These are phyloP conservation scores for Hura crepitans DNA, from an alignment of 441 rosid genomes.

Conservation along the genomic window DNA sequence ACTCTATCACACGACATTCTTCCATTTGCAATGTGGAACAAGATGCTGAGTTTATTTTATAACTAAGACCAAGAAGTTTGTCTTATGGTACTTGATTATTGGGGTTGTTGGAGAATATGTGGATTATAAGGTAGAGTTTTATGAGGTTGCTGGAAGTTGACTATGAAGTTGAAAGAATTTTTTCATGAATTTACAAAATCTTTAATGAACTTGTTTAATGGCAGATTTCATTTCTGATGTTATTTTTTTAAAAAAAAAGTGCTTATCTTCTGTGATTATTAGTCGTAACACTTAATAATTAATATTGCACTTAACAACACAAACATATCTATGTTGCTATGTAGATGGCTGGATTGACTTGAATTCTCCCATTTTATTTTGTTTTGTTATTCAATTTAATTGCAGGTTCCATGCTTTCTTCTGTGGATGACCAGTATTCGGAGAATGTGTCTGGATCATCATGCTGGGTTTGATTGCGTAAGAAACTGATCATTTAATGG, in stretches of 20 bases:
- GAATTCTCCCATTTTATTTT: conserved; percentile 8
- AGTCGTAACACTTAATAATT: background rate
- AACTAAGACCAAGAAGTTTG: too few species aligned
- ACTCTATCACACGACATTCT: too few species aligned
- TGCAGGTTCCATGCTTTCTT: conserved; percentile 83
- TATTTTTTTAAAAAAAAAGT: background rate
- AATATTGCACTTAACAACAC: background rate
- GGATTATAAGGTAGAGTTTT: background rate
- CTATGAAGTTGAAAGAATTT: background rate
- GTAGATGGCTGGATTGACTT: background rate
- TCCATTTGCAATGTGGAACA: too few species aligned
- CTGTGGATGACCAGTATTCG: conserved; percentile 77
- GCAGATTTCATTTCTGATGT: background rate
- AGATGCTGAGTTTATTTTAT: too few species aligned
- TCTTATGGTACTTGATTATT: background rate
- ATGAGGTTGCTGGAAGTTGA: background rate
- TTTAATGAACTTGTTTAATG: background rate
- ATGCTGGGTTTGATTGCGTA: conserved; percentile 92
- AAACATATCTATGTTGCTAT: background rate
- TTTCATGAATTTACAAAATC: background rate
- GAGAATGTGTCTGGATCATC: conserved; percentile 76
- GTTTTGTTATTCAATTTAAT: conserved; percentile 15
- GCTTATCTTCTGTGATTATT: background rate
- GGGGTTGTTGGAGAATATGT: background rate
- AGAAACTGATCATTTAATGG: conserved; percentile 27